Evolutionary conservation across 2,329 filamentous ascomycete species (phyloP), one percentile per base, ranked within the genome.

Genomic region (Aspergillus sp.): DNA sequence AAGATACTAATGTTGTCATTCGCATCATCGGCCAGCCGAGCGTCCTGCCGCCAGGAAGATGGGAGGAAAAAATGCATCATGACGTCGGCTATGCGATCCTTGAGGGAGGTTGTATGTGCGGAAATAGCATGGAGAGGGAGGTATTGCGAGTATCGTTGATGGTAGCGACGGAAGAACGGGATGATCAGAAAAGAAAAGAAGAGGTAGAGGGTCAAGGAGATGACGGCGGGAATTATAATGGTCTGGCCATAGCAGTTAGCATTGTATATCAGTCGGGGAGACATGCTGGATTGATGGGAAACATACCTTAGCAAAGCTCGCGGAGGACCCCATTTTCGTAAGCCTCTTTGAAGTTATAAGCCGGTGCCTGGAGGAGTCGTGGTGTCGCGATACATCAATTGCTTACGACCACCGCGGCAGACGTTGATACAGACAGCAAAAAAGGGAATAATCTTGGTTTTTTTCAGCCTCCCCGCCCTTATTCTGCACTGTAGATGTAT

Each of bases 141-240:
- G 60, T 90, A 90, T 48, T 87, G 82, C 59, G 81, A 78, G 64
- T 89, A 89, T 47, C 85, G 81, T 54, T 76, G 77, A 50, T 79
- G 82, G 65, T 88, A 86, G 44, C 76, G 78, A 38, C 80, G 82
- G 78, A 85, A 86, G 47, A 85, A 60, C 2, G 86, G 86, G 27
- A 87, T 60, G 48, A 88, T 57, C 54, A 83, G 68, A 62, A 82
- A 86, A 44, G 80, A 83, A 44, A 83, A 68, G 45, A 82, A 45
- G 54, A 89, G 65, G 66, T 87, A 90, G 52, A 88, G 69, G 48
- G 78, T 66, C 38, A 89, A 74, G 37, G 86, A 86, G 59, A 89
- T 82, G 59, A 83, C 57, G 42, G 85, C 85, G 30, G 86, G 86
- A 50, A 88, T 70, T 55, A 88, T 64, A 49, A 90, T 69, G 5